phyloP scores from a whole-genome alignment of 129 eudicot species.

The Lonicera japonica region DNA sequence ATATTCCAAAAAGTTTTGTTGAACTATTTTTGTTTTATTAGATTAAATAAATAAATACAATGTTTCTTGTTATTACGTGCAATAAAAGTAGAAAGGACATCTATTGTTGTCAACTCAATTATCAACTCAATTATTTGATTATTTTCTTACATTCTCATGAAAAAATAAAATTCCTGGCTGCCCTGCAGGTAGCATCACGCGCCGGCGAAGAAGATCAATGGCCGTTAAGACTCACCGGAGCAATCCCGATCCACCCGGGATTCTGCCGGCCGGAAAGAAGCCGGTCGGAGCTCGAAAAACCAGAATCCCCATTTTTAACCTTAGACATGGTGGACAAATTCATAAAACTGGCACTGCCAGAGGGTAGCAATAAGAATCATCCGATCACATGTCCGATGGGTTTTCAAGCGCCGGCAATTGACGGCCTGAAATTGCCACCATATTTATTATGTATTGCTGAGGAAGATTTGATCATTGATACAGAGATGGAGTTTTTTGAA shows the following conservation, averaged over 20 bases:
- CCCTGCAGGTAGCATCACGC: conserved; percentile 34
- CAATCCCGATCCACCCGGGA: conserved; percentile 71
- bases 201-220: conserved; percentile 33
- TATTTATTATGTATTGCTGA: conserved; percentile 66
- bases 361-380: conserved; percentile 63
- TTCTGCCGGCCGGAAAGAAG: conserved; percentile 52
- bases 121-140: too few relatives aligned
- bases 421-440: conserved; percentile 44
- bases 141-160: too few relatives aligned
- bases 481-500: conserved; percentile 68
- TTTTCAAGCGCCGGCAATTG: conserved; percentile 31
- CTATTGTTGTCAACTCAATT: too few relatives aligned
- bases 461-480: conserved; percentile 48
- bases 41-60: too few relatives aligned
- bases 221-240: conserved; percentile 53
- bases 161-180: too few relatives aligned
- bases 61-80: too few relatives aligned
- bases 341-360: conserved; percentile 48
- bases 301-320: conserved; percentile 66
- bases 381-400: conserved; percentile 83
- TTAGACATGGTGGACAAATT: conserved; percentile 79
- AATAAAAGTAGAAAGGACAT: too few relatives aligned
- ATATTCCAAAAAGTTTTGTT: too few relatives aligned
- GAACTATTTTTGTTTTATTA: too few relatives aligned
- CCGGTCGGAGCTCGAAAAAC: conserved; percentile 64